These are phyloP conservation scores for Onygenales sp. DNA, from an alignment of 2,329 filamentous ascomycete genomes.

Conservation along the genomic window DNA sequence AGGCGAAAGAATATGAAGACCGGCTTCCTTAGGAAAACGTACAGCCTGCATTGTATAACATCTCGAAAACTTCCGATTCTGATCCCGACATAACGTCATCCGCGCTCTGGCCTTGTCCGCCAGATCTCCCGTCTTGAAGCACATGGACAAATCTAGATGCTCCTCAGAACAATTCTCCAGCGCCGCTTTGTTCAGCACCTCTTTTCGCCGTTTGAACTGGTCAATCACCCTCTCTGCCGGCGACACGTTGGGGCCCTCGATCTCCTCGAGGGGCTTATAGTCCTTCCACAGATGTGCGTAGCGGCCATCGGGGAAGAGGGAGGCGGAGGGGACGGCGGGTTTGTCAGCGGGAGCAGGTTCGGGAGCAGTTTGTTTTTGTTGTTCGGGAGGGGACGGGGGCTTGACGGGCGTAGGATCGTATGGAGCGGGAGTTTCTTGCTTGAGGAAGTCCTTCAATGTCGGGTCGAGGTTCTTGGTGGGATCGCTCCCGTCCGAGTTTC, in stretches of 20 bases:
- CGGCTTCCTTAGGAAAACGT: conserved; percentile 19
- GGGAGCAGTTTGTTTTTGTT: conserved; percentile 4
- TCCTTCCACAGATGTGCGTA: conserved; percentile 89
- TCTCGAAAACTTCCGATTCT: conserved; percentile 69
- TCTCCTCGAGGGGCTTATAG: conserved; percentile 63
- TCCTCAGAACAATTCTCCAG: conserved; percentile 90
- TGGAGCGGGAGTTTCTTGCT: conserved; percentile 70
- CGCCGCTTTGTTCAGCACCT: conserved; percentile 67
- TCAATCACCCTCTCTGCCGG: conserved; percentile 77
- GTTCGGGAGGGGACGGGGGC: conserved; percentile 13
- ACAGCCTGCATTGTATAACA: conserved; percentile 86
- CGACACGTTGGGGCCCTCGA: conserved; percentile 64
- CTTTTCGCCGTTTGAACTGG: conserved; percentile 72
- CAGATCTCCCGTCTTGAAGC: conserved; percentile 65
- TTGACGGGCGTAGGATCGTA: conserved; percentile 37
- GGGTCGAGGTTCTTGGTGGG: conserved; percentile 70
- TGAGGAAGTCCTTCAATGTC: conserved; percentile 71
- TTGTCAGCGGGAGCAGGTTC: conserved; percentile 18
- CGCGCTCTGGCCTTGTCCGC: conserved; percentile 43
- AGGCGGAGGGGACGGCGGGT: conserved; percentile 38
- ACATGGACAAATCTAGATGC: conserved; percentile 72
- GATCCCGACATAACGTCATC: conserved; percentile 69
- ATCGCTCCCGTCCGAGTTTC: conserved; percentile 39
- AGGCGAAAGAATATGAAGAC: neutral
- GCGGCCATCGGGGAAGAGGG: conserved; percentile 58